These are phyloP conservation scores for Solanum lycopersicoides DNA, from an alignment of 257 asterid species.

Conservation along the genomic window DNA sequence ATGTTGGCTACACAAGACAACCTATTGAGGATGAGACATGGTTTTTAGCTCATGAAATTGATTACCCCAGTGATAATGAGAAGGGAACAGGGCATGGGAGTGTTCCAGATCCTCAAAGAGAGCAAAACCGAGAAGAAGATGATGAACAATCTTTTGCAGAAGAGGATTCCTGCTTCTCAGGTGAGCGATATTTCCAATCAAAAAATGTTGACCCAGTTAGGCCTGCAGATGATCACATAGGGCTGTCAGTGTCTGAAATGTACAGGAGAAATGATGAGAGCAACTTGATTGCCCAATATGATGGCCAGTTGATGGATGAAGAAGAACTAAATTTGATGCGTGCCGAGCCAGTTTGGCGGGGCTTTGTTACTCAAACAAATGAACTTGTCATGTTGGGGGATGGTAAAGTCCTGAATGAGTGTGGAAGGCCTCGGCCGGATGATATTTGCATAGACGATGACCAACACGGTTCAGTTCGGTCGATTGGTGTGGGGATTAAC, in stretches of 20 bases:
- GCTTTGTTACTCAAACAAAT: constrained; percentile 70
- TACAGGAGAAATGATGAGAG: constrained; percentile 35
- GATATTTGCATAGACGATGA: constrained; percentile 75
- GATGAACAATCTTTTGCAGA: constrained; percentile 84
- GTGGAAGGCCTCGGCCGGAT: constrained; percentile 53
- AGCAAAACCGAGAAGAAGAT: constrained; percentile 57
- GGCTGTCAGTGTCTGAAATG: constrained; percentile 32
- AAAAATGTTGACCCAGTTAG: constrained; percentile 45
- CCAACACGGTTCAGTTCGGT: constrained; percentile 92
- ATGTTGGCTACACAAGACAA: constrained; percentile 93
- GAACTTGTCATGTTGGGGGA: constrained; percentile 69
- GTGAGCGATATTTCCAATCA: constrained; percentile 62
- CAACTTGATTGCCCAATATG: constrained; percentile 55
- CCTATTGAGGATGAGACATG: constrained; percentile 98
- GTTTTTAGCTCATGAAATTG: constrained; percentile 98
- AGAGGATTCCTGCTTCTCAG: constrained; percentile 87
- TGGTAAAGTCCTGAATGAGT: constrained; percentile 41
- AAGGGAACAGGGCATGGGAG: constrained; percentile 79
- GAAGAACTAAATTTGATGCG: constrained; percentile 77
- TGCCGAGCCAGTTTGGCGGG: constrained; percentile 91
- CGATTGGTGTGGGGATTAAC: constrained; percentile 97
- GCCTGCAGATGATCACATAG: constrained; percentile 46
- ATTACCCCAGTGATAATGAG: constrained; percentile 93
- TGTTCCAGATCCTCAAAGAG: constrained; percentile 65
- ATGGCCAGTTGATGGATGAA: constrained; percentile 87